phyloP scores from a whole-genome alignment of 148 eudicot genomes.

The Nepenthes gracilis region DNA sequence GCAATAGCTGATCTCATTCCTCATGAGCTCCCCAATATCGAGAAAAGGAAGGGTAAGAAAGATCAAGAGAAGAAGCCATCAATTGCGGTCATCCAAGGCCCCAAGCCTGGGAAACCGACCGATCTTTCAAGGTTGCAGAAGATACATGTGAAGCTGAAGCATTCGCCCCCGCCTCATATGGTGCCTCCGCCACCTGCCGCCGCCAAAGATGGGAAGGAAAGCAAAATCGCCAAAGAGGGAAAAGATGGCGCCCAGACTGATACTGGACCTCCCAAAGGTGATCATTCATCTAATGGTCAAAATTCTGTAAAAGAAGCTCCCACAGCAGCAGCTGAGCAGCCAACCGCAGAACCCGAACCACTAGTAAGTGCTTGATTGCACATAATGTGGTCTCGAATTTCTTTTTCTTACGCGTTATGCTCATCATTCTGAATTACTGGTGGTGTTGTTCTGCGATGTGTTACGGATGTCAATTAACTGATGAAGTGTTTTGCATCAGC shows the following conservation, averaged over 20 bases:
- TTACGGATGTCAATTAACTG: too few relatives aligned
- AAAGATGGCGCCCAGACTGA: conserved; percentile 4
- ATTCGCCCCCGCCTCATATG: conserved; percentile 96
- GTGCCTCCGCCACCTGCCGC: conserved; percentile 70
- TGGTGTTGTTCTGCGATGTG: neutral
- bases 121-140: conserved; percentile 91
- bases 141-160: conserved; percentile 71
- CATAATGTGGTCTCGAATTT: neutral
- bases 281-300: conserved; percentile 19
- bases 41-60: conserved; percentile 82
- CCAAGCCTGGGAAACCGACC: conserved; percentile 96
- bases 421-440: neutral
- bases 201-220: conserved; percentile 53
- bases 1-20: conserved; percentile 87
- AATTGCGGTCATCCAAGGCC: conserved; percentile 75
- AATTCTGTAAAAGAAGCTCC: conserved; percentile 27
- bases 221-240: conserved; percentile 14
- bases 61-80: conserved; percentile 84
- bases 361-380: conserved; percentile 19
- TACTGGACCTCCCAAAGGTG: too few relatives aligned
- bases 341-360: conserved; percentile 31
- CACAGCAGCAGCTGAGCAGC: conserved; percentile 18
- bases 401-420: neutral
- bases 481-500: too few relatives aligned
- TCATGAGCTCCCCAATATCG: conserved; percentile 73